Percentiles rank a stretch among this genome's conserved stretches.
Conservation (phyloP, 192 early-diverging fungal genomes). For the Umbelopsis vinacea region DNA sequence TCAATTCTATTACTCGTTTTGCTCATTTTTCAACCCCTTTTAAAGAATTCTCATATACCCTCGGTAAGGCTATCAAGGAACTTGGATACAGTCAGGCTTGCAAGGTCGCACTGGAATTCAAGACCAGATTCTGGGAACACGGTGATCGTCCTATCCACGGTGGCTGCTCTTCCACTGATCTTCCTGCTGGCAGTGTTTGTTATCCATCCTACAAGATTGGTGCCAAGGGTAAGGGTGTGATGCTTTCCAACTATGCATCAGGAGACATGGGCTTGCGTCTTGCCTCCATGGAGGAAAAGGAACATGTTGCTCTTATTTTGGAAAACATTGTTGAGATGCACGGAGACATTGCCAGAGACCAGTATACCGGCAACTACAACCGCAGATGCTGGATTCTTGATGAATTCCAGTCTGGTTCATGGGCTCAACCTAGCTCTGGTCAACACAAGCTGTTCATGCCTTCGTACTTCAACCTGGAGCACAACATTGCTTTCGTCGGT, state of each 20-base stretch:
- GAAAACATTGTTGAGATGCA: slow-evolving; percentile 34
- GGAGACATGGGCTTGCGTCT: slow-evolving; percentile 15
- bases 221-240: slow-evolving; percentile 13
- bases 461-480: slow-evolving; percentile 19
- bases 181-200: slow-evolving; percentile 7
- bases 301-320: slow-evolving; percentile 25
- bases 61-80: slow-evolving; percentile 23
- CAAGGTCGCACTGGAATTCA: slow-evolving; percentile 34
- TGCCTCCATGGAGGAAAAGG: slow-evolving; percentile 26
- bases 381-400: slow-evolving; percentile 34
- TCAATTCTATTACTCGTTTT: background rate
- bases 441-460: slow-evolving; percentile 27
- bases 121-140: slow-evolving; percentile 39
- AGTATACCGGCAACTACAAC: slow-evolving; percentile 31
- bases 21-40: background rate
- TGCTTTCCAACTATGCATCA: slow-evolving; percentile 33
- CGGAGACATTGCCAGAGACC: slow-evolving; percentile 19
- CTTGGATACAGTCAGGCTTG: slow-evolving; percentile 22
- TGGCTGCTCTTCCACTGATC: slow-evolving; percentile 31
- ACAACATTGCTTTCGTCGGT: slow-evolving; percentile 32
- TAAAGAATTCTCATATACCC: slow-evolving; percentile 18
- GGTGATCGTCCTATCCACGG: slow-evolving; percentile 34
- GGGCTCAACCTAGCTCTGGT: slow-evolving; percentile 15
- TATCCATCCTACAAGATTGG: slow-evolving; percentile 33
- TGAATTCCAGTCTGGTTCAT: slow-evolving; percentile 23